These are phyloP conservation scores for Aotearoamyces nothofagi DNA, from an alignment of 2,329 filamentous ascomycete species.

Conservation along the genomic window DNA sequence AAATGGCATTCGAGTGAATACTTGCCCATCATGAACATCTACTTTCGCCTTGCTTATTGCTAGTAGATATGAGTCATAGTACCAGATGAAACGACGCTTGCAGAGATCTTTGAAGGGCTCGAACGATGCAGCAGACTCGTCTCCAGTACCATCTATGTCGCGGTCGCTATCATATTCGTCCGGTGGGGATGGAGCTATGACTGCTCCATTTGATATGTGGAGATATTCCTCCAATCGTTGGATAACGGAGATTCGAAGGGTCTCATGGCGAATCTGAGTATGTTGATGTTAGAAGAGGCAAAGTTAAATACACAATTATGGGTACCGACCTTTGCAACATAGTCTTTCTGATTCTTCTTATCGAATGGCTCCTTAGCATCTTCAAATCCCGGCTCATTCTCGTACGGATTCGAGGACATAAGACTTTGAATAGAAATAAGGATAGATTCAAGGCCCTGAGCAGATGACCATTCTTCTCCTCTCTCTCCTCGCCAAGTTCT, in stretches of 20 bases:
- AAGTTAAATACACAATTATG: constrained; percentile 1
- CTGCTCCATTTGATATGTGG: constrained; percentile 38
- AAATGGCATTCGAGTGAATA: constrained; percentile 77
- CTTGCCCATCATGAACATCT: constrained; percentile 45
- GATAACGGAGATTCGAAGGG: constrained; percentile 72
- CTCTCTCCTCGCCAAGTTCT: constrained; percentile 88
- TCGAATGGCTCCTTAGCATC: constrained; percentile 52
- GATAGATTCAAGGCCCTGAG: constrained; percentile 88
- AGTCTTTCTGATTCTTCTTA: constrained; percentile 58
- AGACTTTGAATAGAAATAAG: constrained; percentile 91
- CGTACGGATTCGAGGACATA: constrained; percentile 86
- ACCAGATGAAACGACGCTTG: constrained; percentile 91
- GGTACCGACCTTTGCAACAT: constrained; percentile 55
- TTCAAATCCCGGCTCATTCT: constrained; percentile 92
- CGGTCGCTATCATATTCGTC: constrained; percentile 26
- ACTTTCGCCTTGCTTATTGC: constrained; percentile 50
- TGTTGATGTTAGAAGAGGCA: constrained; percentile 2
- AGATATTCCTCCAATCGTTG: constrained; percentile 72
- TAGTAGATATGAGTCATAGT: constrained; percentile 73
- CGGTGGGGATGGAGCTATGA: constrained; percentile 22
- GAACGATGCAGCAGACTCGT: constrained; percentile 43
- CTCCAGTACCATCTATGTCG: constrained; percentile 31
- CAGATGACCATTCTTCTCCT: constrained; percentile 92
- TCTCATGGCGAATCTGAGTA: constrained; percentile 74
- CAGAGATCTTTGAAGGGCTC: constrained; percentile 82